Base-by-base conservation (phyloP, 768 basidiomycete species). In the Mycena galericulata region DNA sequence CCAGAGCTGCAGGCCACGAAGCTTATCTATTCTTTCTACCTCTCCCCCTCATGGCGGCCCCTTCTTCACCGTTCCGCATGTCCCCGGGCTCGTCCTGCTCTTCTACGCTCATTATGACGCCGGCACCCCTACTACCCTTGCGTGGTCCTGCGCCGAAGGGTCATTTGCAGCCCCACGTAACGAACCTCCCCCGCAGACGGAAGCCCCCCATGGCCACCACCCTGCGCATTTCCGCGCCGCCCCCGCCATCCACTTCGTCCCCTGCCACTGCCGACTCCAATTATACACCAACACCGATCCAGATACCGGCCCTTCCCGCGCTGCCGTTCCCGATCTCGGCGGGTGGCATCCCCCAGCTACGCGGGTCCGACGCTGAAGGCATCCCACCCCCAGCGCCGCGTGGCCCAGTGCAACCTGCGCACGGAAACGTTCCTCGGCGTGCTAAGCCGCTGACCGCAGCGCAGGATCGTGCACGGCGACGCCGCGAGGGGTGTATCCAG, bases 71-170 rank as follows among this genome's bases (percentile, higher is more conserved):
- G 6, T 54, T 59, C 18, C 65, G 32, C 7, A 38, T 59, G 1
- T 67, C 66, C 1, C 30, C 47, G 9, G 4, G 36, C 8, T 62
- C 67, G 26, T 34, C 54, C 38, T 62, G 46, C 55, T 68, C 61
- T 3, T 68, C 67, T 15, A 50, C 60, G 8, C 61, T 68, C 27
- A 29, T 68, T 18, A 62, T 62, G 46, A 68, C 67, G 0, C 67
- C 67, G 5, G 49, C 55, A 10, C 54, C 67, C 11, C 30, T 43
- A 4, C 26, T 36, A 17, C 54, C 29, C 36, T 17, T 54, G 26
- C 67, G 67, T 10, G 54, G 60, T 10, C 67, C 67, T 4, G 40
- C 40, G 11, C 47, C 61, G 6, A 68, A 68, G 22, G 67, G 67
- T 3, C 55, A 36, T 4, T 22, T 68, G 55, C 47, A 58, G 34